Percentiles rank a stretch among this genome's conserved stretches.
phyloP scores from a whole-genome alignment of 2,329 filamentous ascomycete species.

The Verticillium albo-atrum region DNA sequence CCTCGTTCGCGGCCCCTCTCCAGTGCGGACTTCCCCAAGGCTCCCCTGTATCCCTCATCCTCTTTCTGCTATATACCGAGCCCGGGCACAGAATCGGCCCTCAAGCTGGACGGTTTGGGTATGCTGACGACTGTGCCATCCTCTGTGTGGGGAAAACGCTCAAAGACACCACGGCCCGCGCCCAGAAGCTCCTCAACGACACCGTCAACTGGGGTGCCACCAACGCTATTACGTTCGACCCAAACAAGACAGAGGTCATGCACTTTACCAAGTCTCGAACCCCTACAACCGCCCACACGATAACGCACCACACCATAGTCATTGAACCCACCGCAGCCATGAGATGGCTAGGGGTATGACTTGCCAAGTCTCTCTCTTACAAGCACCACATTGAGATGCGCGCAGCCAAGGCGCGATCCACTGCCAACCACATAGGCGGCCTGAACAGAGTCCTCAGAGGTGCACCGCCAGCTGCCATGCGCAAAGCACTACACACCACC shows the following conservation, averaged over 20 bases:
- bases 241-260: slow-evolving; percentile 16
- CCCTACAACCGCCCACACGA: not conserved
- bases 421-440: slow-evolving; percentile 5
- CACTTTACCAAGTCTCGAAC: slow-evolving; percentile 10
- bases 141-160: slow-evolving; percentile 10
- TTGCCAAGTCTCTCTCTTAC: slow-evolving; percentile 13
- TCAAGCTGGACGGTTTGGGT: slow-evolving; percentile 8
- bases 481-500: slow-evolving; percentile 1
- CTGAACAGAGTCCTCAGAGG: slow-evolving; percentile 6
- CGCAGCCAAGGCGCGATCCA: slow-evolving; percentile 9
- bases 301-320: slow-evolving; percentile 1
- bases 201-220: slow-evolving; percentile 10
- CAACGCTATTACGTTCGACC: slow-evolving; percentile 15
- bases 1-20: slow-evolving; percentile 1
- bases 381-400: slow-evolving; percentile 11
- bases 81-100: slow-evolving; percentile 7
- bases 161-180: slow-evolving; percentile 6
- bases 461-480: slow-evolving; percentile 2
- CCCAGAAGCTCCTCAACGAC: slow-evolving; percentile 6
- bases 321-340: slow-evolving; percentile 7
- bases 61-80: slow-evolving; percentile 13
- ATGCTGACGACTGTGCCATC: slow-evolving; percentile 14
- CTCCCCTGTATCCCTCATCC: slow-evolving; percentile 12
- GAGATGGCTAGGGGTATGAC: slow-evolving; percentile 15
- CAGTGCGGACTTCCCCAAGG: slow-evolving; percentile 8